Evolutionary conservation across 2,329 filamentous ascomycete species (phyloP), one percentile per base, ranked within the genome.

Genomic region (Monilinia polystroma): DNA sequence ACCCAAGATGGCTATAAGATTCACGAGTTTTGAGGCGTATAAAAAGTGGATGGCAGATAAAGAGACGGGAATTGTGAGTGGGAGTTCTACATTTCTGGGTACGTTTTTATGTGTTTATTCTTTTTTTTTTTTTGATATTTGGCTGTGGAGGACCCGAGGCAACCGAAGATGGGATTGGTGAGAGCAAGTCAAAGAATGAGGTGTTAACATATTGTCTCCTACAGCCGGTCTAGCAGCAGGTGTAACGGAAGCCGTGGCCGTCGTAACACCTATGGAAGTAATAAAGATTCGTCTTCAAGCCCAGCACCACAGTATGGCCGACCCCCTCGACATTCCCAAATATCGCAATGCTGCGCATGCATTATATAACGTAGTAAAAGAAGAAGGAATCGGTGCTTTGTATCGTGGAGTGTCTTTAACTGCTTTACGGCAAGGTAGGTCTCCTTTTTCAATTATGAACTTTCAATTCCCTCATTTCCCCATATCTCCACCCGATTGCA

Each of bases 231-330:
- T 99, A 56, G 87, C 91, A 32, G 95, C 95, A 35, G 95, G 95
- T 80, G 88, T 99, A 23, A 98, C 95, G 26, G 95, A 99, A 84
- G 95, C 95, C 71, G 94, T 99, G 55, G 90, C 91, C 59, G 92
- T 99, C 63, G 95, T 99, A 66, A 97, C 93, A 41, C 95, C 95
- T 7, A 99, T 99, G 95, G 95, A 99, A 82, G 95, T 99, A 69
- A 87, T 99, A 80, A 99, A 99, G 86, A 99, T 99, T 77, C 91
- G 95, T 59, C 86, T 99, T 73, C 95, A 99, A 84, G 94, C 94
- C 5, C 95, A 99, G 81, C 92, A 97, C 82, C 95, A 99, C 86
- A 92, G 88, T 77, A 95, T 99, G 89, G 93, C 95, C 59, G 95
- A 99, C 77, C 95, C 95, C 7, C 88, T 98, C 72, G 95, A 98